Percentiles rank a stretch among this genome's conserved stretches.
phyloP scores from a whole-genome alignment of 192 early-diverging fungal species.

The Coemansia sp. region DNA sequence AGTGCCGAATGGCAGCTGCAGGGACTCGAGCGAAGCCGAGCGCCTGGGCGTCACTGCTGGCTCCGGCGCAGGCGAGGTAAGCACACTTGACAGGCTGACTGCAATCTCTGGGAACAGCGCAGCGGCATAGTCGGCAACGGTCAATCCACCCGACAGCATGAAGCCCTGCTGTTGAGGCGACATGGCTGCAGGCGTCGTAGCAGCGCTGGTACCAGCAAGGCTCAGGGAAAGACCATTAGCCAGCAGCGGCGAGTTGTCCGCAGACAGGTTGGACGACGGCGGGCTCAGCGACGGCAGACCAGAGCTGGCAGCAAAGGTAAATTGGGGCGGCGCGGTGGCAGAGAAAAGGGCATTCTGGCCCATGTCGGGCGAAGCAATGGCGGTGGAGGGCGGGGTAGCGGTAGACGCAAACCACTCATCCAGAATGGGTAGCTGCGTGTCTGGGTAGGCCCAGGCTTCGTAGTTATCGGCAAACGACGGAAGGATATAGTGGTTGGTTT shows the following conservation, averaged over 20 bases:
- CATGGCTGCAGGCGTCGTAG: not conserved
- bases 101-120: conserved; percentile 49
- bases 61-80: conserved; percentile 11
- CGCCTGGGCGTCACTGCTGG: conserved; percentile 1
- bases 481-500: conserved; percentile 38
- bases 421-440: conserved; percentile 51
- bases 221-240: conserved; percentile 39
- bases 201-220: conserved; percentile 32
- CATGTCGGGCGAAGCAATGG: conserved; percentile 38
- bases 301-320: conserved; percentile 8
- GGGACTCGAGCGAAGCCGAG: conserved; percentile 19
- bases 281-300: conserved; percentile 28
- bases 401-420: conserved; percentile 48
- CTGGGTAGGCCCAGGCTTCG: conserved; percentile 50
- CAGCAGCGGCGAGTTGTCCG: conserved; percentile 36
- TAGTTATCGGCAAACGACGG: conserved; percentile 49
- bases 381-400: conserved; percentile 41
- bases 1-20: conserved; percentile 19
- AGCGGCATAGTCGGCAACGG: conserved; percentile 48
- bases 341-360: conserved; percentile 24
- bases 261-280: conserved; percentile 28
- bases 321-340: conserved; percentile 16
- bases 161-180: conserved; percentile 11
- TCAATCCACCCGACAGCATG: conserved; percentile 15
- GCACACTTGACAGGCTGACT: conserved; percentile 20